phyloP scores from a whole-genome alignment of 2,329 filamentous ascomycete species.

The Monosporascus sp. region DNA sequence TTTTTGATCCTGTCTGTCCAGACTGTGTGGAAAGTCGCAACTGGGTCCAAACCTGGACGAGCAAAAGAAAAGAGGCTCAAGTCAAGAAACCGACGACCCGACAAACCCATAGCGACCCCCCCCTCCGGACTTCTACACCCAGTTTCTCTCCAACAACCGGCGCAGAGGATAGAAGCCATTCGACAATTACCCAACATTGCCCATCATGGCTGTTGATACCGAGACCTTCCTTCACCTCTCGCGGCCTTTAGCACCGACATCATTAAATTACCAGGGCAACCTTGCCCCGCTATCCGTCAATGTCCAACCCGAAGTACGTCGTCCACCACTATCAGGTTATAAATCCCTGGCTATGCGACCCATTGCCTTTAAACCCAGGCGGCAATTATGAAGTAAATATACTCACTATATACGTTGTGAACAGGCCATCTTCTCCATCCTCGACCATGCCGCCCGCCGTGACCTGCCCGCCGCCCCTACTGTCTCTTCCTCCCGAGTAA shows the following conservation, averaged over 20 bases:
- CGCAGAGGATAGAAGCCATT: too few relatives aligned
- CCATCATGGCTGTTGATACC: slow-evolving; percentile 73
- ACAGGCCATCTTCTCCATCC: slow-evolving; percentile 67
- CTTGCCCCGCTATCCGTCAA: slow-evolving; percentile 90
- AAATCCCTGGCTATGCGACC: too few relatives aligned
- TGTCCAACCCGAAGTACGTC: slow-evolving; percentile 86
- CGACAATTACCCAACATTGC: slow-evolving; percentile 21
- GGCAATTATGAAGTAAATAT: background rate
- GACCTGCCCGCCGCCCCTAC: slow-evolving; percentile 65
- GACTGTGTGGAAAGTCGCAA: background rate
- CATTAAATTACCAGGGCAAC: slow-evolving; percentile 73
- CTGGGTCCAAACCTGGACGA: background rate
- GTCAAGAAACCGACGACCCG: background rate
- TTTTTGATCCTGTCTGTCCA: background rate
- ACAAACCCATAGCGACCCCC: background rate
- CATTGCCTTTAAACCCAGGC: too few relatives aligned
- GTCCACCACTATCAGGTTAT: slow-evolving; percentile 4
- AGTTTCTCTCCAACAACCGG: slow-evolving; percentile 6
- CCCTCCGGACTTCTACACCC: background rate
- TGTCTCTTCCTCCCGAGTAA: slow-evolving; percentile 83
- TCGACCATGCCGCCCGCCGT: slow-evolving; percentile 91
- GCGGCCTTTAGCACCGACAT: slow-evolving; percentile 80
- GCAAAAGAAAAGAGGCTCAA: slow-evolving; percentile 4
- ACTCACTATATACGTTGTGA: background rate
- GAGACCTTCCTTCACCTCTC: slow-evolving; percentile 93